Conservation (phyloP, 192 early-diverging fungal genomes). For the Coemansia sp. region DNA sequence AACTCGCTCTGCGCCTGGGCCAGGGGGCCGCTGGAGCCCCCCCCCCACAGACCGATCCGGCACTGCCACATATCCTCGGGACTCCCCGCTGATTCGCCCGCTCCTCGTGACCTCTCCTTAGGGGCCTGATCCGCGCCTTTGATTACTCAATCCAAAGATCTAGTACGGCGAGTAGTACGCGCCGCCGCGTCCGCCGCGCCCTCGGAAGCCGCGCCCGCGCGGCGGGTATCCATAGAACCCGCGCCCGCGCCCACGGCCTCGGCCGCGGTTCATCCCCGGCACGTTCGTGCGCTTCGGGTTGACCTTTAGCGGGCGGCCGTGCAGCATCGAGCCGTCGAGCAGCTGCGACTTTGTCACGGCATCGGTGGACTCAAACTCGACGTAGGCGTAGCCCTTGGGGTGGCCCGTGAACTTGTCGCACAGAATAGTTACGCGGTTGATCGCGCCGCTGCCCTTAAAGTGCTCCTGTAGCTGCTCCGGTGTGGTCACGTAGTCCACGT, state of each 20-base stretch:
- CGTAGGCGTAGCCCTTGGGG: constrained; percentile 89
- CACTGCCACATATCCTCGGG: too few species aligned
- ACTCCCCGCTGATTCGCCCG: too few species aligned
- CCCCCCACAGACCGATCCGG: too few species aligned
- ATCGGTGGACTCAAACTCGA: constrained; percentile 87
- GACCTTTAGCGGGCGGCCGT: constrained; percentile 77
- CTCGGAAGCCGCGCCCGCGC: constrained; percentile 42
- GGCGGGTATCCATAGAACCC: constrained; percentile 58
- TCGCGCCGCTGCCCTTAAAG: constrained; percentile 91
- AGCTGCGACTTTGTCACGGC: constrained; percentile 77
- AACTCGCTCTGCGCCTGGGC: too few species aligned
- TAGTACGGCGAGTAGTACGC: constrained; percentile 36
- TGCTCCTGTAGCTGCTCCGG: constrained; percentile 93
- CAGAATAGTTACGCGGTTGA: constrained; percentile 94
- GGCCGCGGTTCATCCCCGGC: constrained; percentile 78
- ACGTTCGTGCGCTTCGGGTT: constrained; percentile 92
- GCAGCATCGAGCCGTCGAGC: constrained; percentile 85
- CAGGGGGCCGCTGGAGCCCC: too few species aligned
- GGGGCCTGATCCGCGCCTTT: too few species aligned
- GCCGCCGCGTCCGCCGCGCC: constrained; percentile 34
- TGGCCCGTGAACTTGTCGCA: constrained; percentile 92
- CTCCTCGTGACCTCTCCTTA: too few species aligned
- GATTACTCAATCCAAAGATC: too few species aligned
- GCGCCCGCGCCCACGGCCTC: constrained; percentile 63
- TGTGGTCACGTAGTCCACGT: constrained; percentile 91